A percentile compares a stretch with the other conserved stretches of the same genome.
phyloP scores from a whole-genome alignment of 805 yeast species.

The Metschnikowia gelsemii region DNA sequence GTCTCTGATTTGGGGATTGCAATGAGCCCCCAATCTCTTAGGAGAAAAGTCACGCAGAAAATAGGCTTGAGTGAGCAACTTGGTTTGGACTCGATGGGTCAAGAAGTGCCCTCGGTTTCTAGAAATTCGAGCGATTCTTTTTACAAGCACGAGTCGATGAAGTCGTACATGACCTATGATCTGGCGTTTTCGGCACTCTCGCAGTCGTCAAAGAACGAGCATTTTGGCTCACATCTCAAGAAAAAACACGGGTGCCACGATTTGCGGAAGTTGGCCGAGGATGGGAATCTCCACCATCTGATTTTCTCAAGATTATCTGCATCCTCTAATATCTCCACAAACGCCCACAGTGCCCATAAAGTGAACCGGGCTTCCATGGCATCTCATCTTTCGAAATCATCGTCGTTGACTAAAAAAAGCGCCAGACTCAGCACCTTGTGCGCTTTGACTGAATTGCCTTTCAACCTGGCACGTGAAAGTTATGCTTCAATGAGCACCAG shows the following conservation, averaged over 20 bases:
- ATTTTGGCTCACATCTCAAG: conserved; percentile 30
- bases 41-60: conserved; percentile 20
- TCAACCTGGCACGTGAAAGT: conserved; percentile 21
- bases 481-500: conserved; percentile 12
- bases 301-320: conserved; percentile 7
- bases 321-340: conserved; percentile 10
- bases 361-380: conserved; percentile 9
- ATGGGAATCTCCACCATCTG: conserved; percentile 2
- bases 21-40: conserved; percentile 37
- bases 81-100: conserved; percentile 8
- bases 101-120: conserved; percentile 25
- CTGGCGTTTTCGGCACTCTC: conserved; percentile 46
- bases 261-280: conserved; percentile 35
- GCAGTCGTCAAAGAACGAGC: conserved; percentile 4
- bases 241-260: conserved; percentile 53
- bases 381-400: conserved; percentile 22
- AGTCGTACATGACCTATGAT: conserved; percentile 61
- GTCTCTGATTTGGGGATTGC: conserved; percentile 45
- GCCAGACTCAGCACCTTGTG: conserved; percentile 37
- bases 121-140: conserved; percentile 35
- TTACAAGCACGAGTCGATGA: conserved; percentile 38
- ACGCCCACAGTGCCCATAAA: neutral
- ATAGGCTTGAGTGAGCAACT: conserved; percentile 28
- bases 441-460: conserved; percentile 43
- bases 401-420: conserved; percentile 32